Conservation (phyloP, 176 grass and related monocot species). For the Areca catechu region DNA sequence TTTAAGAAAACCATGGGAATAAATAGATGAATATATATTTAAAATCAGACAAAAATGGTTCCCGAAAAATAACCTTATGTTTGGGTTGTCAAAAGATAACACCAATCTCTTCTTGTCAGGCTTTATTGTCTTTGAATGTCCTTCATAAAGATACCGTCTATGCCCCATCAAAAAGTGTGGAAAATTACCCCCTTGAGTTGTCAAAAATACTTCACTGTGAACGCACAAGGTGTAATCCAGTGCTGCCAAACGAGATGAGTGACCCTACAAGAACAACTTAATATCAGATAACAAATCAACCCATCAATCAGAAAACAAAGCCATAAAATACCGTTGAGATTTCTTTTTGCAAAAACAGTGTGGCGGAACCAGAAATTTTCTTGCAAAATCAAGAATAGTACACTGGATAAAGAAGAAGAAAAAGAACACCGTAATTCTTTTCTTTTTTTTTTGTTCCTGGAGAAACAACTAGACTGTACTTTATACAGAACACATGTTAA, state of each 20-base stretch:
- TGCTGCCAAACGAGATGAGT: constrained; percentile 78
- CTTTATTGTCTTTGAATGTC: constrained; percentile 69
- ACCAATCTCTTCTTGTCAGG: constrained; percentile 80
- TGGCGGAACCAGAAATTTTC: no score
- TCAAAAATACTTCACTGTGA: constrained; percentile 61
- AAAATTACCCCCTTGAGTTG: constrained; percentile 92
- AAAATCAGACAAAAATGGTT: not conserved
- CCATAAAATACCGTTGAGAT: no score
- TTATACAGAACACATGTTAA: no score
- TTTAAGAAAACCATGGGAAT: no score
- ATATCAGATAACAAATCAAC: constrained; percentile 3
- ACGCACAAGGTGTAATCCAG: constrained; percentile 68
- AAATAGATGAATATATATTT: no score
- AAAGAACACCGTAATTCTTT: no score
- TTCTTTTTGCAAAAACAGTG: no score
- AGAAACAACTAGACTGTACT: no score
- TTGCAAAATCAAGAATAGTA: no score
- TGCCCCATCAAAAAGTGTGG: constrained; percentile 88
- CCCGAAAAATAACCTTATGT: constrained; percentile 42
- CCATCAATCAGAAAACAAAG: no score
- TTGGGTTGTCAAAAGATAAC: constrained; percentile 50
- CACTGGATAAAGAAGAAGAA: no score
- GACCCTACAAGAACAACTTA: constrained; percentile 31
- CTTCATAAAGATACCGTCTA: constrained; percentile 60
- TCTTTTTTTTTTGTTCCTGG: no score